A percentile compares a stretch with the other conserved stretches of the same genome.
These are phyloP conservation scores for Trapa bicornis DNA, from an alignment of 345 rosid species.

Conservation along the genomic window DNA sequence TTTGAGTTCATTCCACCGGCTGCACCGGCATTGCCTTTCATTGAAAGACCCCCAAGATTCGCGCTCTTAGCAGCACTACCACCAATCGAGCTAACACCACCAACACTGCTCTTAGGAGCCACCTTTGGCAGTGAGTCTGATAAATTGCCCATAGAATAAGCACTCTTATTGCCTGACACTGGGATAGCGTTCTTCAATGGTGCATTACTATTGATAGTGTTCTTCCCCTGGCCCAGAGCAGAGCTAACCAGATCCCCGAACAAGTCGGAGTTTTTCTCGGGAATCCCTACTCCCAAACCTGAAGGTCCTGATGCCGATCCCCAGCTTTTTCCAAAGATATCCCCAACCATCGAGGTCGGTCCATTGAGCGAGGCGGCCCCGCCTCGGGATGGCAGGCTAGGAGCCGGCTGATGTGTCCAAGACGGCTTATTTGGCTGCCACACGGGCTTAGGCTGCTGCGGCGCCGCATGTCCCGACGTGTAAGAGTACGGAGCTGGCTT, in stretches of 20 bases:
- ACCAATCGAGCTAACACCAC: constrained; percentile 18
- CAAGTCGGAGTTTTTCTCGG: constrained; percentile 56
- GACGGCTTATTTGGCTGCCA: constrained; percentile 72
- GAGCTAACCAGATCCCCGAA: constrained; percentile 85
- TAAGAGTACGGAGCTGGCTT: constrained; percentile 19
- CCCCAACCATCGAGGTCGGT: constrained; percentile 78
- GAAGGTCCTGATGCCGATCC: constrained; percentile 32
- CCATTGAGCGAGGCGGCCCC: constrained; percentile 32
- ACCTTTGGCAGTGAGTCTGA: constrained; percentile 68
- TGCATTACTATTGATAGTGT: constrained; percentile 31
- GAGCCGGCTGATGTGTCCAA: constrained; percentile 84
- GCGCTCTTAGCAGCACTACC: constrained; percentile 21
- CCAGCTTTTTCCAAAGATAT: constrained; percentile 89
- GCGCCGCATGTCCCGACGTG: constrained; percentile 39
- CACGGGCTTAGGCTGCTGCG: constrained; percentile 37
- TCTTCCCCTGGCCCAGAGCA: constrained; percentile 60
- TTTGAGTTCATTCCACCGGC: constrained; percentile 35
- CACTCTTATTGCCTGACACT: constrained; percentile 21
- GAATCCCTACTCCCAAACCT: constrained; percentile 42
- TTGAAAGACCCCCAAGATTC: constrained; percentile 55
- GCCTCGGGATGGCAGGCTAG: constrained; percentile 25
- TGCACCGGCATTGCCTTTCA: constrained; percentile 33
- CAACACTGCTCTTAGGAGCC: constrained; percentile 14
- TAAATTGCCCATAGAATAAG: constrained; percentile 74
- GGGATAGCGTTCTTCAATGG: constrained; percentile 57